Conservation (phyloP, 169 alveolate species). For the Plasmodium relictum region DNA sequence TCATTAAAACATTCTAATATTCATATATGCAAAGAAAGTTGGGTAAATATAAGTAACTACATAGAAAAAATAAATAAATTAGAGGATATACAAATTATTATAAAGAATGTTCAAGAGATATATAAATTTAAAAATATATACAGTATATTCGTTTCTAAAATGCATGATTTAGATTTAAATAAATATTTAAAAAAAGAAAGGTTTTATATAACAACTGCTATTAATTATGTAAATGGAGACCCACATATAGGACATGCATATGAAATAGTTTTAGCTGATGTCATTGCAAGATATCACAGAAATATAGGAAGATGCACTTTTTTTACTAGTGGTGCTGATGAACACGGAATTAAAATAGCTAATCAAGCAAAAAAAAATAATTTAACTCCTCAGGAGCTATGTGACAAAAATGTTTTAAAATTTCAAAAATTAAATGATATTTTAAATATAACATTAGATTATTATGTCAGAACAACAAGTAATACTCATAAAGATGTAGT, state of each 20-base stretch:
- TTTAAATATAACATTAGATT: constrained; percentile 81
- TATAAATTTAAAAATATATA: constrained; percentile 58
- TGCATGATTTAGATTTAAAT: constrained; percentile 40
- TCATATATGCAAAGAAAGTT: constrained; percentile 59
- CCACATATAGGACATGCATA: constrained; percentile 96
- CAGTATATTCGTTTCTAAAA: constrained; percentile 61
- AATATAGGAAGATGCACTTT: constrained; percentile 86
- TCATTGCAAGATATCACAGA: constrained; percentile 86
- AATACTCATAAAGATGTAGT: constrained; percentile 86
- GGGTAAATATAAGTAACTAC: constrained; percentile 42
- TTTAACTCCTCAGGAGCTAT: constrained; percentile 87
- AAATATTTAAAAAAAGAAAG: constrained; percentile 60
- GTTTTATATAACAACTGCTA: constrained; percentile 94
- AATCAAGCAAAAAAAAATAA: constrained; percentile 90
- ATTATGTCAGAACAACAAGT: constrained; percentile 91
- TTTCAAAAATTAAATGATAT: constrained; percentile 77
- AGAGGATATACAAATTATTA: constrained; percentile 43
- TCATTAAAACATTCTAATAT: constrained; percentile 43
- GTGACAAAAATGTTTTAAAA: constrained; percentile 85
- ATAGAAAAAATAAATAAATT: constrained; percentile 52
- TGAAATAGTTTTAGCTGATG: constrained; percentile 87
- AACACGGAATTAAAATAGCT: constrained; percentile 94
- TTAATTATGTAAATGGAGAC: constrained; percentile 93
- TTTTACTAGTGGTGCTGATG: constrained; percentile 94
- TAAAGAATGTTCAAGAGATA: constrained; percentile 31